A percentile compares a stretch with the other conserved stretches of the same genome.
phyloP scores from a whole-genome alignment of 495 filamentous ascomycete genomes.

The Neurospora tetrasperma region DNA sequence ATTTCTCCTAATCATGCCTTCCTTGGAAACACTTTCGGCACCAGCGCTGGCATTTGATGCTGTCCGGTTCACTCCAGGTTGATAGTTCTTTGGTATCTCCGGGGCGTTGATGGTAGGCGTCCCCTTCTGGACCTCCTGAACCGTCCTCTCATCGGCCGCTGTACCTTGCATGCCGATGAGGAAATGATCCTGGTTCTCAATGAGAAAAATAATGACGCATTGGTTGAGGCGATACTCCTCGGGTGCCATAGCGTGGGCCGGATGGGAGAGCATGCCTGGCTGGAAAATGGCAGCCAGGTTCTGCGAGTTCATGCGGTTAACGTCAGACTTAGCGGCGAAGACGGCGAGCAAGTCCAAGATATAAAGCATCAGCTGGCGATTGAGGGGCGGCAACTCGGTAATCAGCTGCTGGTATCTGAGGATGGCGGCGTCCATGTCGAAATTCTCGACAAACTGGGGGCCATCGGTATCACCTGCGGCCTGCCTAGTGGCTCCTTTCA shows the following conservation, averaged over 20 bases:
- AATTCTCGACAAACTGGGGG: constrained; percentile 49
- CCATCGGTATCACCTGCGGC: constrained; percentile 51
- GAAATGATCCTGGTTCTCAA: constrained; percentile 90
- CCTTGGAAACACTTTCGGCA: constrained; percentile 74
- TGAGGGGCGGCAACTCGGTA: constrained; percentile 83
- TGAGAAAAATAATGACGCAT: constrained; percentile 94
- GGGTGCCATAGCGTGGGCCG: constrained; percentile 87
- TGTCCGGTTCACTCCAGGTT: constrained; percentile 53
- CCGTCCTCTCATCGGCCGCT: constrained; percentile 75
- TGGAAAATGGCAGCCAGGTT: constrained; percentile 99
- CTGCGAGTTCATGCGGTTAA: constrained; percentile 90
- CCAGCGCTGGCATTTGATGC: constrained; percentile 79
- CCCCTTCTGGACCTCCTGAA: constrained; percentile 69
- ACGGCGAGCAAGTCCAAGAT: constrained; percentile 97
- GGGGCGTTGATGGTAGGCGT: constrained; percentile 47
- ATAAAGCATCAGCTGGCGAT: constrained; percentile 90
- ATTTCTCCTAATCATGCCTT: constrained; percentile 69
- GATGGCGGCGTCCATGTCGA: constrained; percentile 71
- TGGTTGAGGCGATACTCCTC: constrained; percentile 90
- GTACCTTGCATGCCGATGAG: constrained; percentile 92
- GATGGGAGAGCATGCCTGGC: constrained; percentile 89
- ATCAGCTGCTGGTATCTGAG: constrained; percentile 78
- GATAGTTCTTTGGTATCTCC: constrained; percentile 37
- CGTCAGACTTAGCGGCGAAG: constrained; percentile 93
- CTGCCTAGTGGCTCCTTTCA: constrained; percentile 66